A percentile compares a stretch with the other conserved stretches of the same genome.
phyloP scores from a whole-genome alignment of 371 early-diverging fungal genomes.

The Mucor mucedo region DNA sequence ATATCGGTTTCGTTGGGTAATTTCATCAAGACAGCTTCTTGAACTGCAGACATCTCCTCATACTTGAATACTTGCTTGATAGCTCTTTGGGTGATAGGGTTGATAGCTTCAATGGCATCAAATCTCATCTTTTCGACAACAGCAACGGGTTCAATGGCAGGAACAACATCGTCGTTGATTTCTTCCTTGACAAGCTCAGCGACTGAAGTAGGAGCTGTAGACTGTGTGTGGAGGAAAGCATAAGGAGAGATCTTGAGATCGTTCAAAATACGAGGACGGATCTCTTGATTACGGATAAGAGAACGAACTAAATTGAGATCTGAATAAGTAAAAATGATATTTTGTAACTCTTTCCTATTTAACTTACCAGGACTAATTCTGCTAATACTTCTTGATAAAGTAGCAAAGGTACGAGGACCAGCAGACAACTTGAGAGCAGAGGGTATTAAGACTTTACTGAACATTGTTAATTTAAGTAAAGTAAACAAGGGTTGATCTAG shows the following conservation, averaged over 20 bases:
- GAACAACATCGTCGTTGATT: constrained; percentile 6
- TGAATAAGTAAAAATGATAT: not conserved
- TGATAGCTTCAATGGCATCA: constrained; percentile 53
- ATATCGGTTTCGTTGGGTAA: constrained; percentile 81
- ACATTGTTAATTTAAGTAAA: constrained; percentile 5
- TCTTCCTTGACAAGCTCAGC: constrained; percentile 18
- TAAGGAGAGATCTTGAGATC: constrained; percentile 32
- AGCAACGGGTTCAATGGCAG: constrained; percentile 8
- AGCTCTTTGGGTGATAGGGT: constrained; percentile 67
- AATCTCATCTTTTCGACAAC: constrained; percentile 49
- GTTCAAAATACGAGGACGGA: constrained; percentile 8
- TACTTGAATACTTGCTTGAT: constrained; percentile 73
- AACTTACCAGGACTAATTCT: constrained; percentile 6
- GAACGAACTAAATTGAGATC: constrained; percentile 30
- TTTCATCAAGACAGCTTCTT: constrained; percentile 74
- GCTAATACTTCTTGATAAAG: constrained; percentile 9
- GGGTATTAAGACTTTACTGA: constrained; percentile 20
- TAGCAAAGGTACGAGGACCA: constrained; percentile 7
- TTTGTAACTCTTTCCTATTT: too few relatives aligned
- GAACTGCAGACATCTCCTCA: constrained; percentile 81
- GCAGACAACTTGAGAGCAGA: constrained; percentile 13
- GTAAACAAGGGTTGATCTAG: not conserved
- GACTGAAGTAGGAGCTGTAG: constrained; percentile 11
- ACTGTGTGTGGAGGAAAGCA: constrained; percentile 31
- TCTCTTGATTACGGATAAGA: constrained; percentile 11